phyloP scores from a whole-genome alignment of 495 filamentous ascomycete species.

The Aspergillus sclerotioniger region DNA sequence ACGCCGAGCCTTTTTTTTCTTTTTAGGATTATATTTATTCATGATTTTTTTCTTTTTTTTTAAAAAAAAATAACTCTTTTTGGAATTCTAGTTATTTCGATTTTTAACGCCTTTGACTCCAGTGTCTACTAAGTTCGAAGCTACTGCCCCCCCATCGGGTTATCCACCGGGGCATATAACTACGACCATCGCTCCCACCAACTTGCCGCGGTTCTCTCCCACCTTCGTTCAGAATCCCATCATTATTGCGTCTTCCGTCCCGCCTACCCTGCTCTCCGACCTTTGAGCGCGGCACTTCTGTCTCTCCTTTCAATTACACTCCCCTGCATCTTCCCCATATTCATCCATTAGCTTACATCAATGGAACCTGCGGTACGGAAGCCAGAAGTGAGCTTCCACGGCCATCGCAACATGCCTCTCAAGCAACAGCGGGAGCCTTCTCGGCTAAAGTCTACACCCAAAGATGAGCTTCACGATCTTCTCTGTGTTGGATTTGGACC shows the following conservation, averaged over 20 bases:
- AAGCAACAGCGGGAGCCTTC: conserved; percentile 18
- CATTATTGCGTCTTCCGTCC: neutral
- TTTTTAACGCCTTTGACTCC: neutral
- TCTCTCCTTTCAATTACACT: neutral
- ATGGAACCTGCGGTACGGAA: conserved; percentile 26
- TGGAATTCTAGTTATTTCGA: neutral
- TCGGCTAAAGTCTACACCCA: conserved; percentile 28
- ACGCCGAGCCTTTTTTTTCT: neutral
- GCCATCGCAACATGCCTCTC: conserved; percentile 23
- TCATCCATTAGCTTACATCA: conserved; percentile 3
- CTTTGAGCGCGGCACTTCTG: neutral
- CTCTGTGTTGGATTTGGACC: conserved; percentile 93
- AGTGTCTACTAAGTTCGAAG: neutral
- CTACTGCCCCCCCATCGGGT: neutral
- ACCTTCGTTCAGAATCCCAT: neutral
- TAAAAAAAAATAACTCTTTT: neutral
- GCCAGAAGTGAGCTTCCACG: conserved; percentile 23
- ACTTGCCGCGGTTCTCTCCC: conserved; percentile 2
- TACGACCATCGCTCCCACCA: conserved; percentile 1
- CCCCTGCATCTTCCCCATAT: neutral
- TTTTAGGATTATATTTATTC: conserved; percentile 8
- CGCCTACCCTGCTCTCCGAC: conserved; percentile 2
- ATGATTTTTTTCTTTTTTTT: conserved; percentile 12
- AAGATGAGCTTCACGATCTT: conserved; percentile 70
- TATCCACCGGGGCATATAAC: conserved; percentile 12